Evolutionary conservation across 768 basidiomycete genomes (phyloP).

Genomic region (Pilatotrama ljubarskyi): DNA sequence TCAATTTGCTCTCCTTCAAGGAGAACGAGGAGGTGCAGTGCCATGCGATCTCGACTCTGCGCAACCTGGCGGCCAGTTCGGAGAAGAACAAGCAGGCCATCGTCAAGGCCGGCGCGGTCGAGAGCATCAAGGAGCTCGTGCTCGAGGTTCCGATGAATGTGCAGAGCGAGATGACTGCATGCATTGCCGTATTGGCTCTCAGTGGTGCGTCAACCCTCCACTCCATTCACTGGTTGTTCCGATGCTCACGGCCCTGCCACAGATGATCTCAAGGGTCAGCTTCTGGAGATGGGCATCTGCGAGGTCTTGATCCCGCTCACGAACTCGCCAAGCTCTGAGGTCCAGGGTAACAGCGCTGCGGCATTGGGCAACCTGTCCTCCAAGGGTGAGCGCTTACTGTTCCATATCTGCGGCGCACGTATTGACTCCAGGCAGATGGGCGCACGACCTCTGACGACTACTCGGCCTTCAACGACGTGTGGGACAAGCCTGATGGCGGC

Average conservation of each 20-base stretch:
- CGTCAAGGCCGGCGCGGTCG: conserved; percentile 95
- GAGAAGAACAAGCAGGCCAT: conserved; percentile 99
- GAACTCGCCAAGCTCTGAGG: conserved; percentile 94
- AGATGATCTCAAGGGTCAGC: conserved; percentile 97
- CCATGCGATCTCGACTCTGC: conserved; percentile 95
- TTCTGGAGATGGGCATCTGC: conserved; percentile 97
- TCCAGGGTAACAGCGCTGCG: conserved; percentile 97
- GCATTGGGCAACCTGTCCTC: conserved; percentile 97
- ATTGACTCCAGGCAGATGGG: conserved; percentile 52
- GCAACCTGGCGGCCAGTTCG: conserved; percentile 94
- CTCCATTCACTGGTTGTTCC: not conserved
- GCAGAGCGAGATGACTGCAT: conserved; percentile 99
- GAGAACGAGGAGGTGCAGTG: conserved; percentile 99
- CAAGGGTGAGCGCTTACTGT: conserved; percentile 59
- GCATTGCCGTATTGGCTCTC: conserved; percentile 92
- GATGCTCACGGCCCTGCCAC: not conserved
- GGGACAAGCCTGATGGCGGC: conserved; percentile 97
- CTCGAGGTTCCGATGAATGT: conserved; percentile 94
- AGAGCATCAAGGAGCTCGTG: conserved; percentile 95
- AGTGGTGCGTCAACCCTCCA: conserved; percentile 64
- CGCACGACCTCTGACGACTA: conserved; percentile 83
- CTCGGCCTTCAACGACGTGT: conserved; percentile 95
- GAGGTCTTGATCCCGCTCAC: conserved; percentile 97
- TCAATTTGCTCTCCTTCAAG: conserved; percentile 95
- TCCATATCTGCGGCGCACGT: not conserved